Evolutionary conservation across 192 early-diverging fungal species (phyloP).

Genomic region (Funneliformis mosseae): DNA sequence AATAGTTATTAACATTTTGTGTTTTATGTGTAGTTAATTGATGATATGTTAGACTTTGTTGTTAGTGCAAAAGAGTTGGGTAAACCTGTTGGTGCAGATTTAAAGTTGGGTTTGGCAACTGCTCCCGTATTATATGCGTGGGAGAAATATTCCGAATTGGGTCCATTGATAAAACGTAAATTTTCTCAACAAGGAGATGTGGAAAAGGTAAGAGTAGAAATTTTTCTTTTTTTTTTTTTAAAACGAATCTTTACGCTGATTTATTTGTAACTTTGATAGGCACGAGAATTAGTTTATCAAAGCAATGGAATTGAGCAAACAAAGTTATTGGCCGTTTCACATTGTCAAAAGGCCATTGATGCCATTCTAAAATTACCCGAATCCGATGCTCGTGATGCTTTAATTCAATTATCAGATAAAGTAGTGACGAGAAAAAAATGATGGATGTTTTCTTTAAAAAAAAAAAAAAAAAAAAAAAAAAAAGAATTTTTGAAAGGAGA

Average conservation of each 20-base stretch:
- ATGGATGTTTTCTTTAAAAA: neutral
- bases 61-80: constrained; percentile 74
- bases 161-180: constrained; percentile 83
- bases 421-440: constrained; percentile 83
- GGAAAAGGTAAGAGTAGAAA: constrained; percentile 50
- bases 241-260: constrained; percentile 5
- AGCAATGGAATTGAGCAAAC: constrained; percentile 81
- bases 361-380: constrained; percentile 69
- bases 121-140: constrained; percentile 94
- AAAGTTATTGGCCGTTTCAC: constrained; percentile 68
- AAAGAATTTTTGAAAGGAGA: too few species aligned
- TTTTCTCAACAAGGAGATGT: constrained; percentile 80
- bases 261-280: constrained; percentile 47
- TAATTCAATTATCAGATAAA: constrained; percentile 79
- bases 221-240: constrained; percentile 4
- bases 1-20: neutral
- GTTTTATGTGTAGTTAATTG: constrained; percentile 62
- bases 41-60: constrained; percentile 93
- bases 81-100: constrained; percentile 89
- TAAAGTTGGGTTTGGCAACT: constrained; percentile 88
- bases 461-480: neutral
- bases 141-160: constrained; percentile 83
- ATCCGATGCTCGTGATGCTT: constrained; percentile 73
- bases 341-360: constrained; percentile 74
- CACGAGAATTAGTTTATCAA: constrained; percentile 75